Evolutionary conservation across 2,329 filamentous ascomycete genomes (phyloP), one percentile per base, ranked within the genome.

Genomic region (Claviceps cyperi): DNA sequence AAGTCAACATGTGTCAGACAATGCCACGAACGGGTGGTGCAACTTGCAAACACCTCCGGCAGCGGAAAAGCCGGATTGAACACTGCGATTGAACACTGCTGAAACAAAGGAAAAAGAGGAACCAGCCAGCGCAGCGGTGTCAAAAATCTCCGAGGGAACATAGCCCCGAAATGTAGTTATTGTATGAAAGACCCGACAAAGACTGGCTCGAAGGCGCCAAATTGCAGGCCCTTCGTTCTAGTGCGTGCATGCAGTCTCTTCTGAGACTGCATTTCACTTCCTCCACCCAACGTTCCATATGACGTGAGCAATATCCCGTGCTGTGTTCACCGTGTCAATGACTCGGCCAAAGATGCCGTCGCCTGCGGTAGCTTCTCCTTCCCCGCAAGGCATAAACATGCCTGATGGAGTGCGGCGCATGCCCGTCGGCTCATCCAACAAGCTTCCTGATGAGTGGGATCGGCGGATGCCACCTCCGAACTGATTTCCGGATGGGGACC

Each of bases 381-480:
- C 84, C 57, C 89, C 85, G 58, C 83, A 84, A 7, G 88, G 86
- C 84, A 94, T 90, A 59, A 94, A 84, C 86, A 94, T 94, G 57
- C 88, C 89, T 39, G 87, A 92, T 47, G 81, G 74, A 19, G 87
- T 94, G 57, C 89, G 77, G 54, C 83, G 80, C 72, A 94, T 82
- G 48, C 82, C 81, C 17, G 66, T 70, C 43, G 74, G 69, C 52
- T 78, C 74, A 19, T 69, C 70, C n/a, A 62, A 64, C n/a, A 77
- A 64, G 53, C 69, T 74, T 59, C 64, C 64, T 40, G 70, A 65
- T 22, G 76, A 76, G n/a, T 67, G 59, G 19, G 74, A 71, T 51
- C 73, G 69, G 38, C 69, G 68, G n/a, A 75, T 56, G 13, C 67
- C 68, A 35, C 58, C 54, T 41, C 52, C 56, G 14, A 52, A 47